These are phyloP conservation scores for Gossypium gossypioides DNA, from an alignment of 441 rosid species.

Conservation along the genomic window DNA sequence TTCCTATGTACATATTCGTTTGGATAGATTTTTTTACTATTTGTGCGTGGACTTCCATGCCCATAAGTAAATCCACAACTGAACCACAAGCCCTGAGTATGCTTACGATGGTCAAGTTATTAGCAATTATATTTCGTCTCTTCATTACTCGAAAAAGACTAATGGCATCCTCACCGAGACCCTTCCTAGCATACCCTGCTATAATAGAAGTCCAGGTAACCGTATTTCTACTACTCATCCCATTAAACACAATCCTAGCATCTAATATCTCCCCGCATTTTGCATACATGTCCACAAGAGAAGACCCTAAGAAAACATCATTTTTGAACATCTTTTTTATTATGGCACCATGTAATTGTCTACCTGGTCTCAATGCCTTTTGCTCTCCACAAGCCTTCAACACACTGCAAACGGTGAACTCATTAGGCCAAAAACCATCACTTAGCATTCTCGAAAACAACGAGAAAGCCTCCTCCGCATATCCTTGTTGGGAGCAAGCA, in stretches of 20 bases:
- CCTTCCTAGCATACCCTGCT: slow-evolving; percentile 66
- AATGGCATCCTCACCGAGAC: slow-evolving; percentile 65
- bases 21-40: slow-evolving; percentile 43
- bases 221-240: slow-evolving; percentile 55
- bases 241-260: slow-evolving; percentile 51
- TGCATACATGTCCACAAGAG: slow-evolving; percentile 77
- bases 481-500: slow-evolving; percentile 62
- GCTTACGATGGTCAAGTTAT: slow-evolving; percentile 61
- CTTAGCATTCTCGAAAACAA: slow-evolving; percentile 51
- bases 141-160: slow-evolving; percentile 59
- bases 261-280: slow-evolving; percentile 65
- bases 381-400: slow-evolving; percentile 63
- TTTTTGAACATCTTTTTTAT: slow-evolving; percentile 44
- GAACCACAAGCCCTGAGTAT: slow-evolving; percentile 74
- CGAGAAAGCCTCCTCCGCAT: slow-evolving; percentile 38
- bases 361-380: slow-evolving; percentile 45
- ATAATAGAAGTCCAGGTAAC: slow-evolving; percentile 82
- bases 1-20: slow-evolving; percentile 48
- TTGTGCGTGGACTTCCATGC: slow-evolving; percentile 71
- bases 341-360: slow-evolving; percentile 60
- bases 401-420: slow-evolving; percentile 54
- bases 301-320: slow-evolving; percentile 57
- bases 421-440: slow-evolving; percentile 56
- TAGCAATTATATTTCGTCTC: slow-evolving; percentile 47
- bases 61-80: slow-evolving; percentile 40